Evolutionary conservation across 352 stramenopile genomes (phyloP), one percentile per base, ranked within the genome.

Genomic region (Globisporangium recalcitrans): DNA sequence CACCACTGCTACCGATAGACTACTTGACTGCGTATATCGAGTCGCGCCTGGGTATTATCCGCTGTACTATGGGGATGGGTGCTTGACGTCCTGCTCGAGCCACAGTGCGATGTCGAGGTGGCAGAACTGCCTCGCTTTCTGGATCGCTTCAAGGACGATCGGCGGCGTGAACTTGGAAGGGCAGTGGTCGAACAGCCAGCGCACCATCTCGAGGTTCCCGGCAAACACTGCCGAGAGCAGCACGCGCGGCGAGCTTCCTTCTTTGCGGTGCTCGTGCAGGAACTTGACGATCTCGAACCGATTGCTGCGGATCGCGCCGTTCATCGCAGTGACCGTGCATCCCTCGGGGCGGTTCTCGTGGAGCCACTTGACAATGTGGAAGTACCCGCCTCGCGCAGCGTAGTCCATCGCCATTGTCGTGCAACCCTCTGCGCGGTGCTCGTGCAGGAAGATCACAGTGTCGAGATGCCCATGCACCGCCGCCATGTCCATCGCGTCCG

Each of bases 271-370:
- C 31, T 42, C 8, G 27, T 67, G 34, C 19, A 67, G 29, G 14
- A 55, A 67, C 38, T 67, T 52, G 13, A 67, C 61, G 4, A 63
- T 54, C 5, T 61, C n/a, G 13, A 67, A 51, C 29, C 62, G 31
- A 31, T 63, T 54, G 3, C 6, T 49, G 2, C 61, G 44, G 31
- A 56, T 57, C 53, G 52, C 61, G 34, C 61, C 42, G 31, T 63
- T 55, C 54, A 63, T 67, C 14, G 61, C 61, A 16, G 31, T 26
- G 14, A 48, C 48, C 6, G 52, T 63, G 14, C 60, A 67, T 1
- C 60, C 60, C 16, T 65, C 52, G 1, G 14, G 3, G 21, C 48
- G 60, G 14, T 62, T 32, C 21, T 19, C 19, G 22, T 65, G 60
- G 19, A 65, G 52, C 34, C 51, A 66, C 32, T 63, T 7, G 31